Evolutionary conservation across 2,329 filamentous ascomycete genomes (phyloP).

Genomic region (Paecilomyces variotii): DNA sequence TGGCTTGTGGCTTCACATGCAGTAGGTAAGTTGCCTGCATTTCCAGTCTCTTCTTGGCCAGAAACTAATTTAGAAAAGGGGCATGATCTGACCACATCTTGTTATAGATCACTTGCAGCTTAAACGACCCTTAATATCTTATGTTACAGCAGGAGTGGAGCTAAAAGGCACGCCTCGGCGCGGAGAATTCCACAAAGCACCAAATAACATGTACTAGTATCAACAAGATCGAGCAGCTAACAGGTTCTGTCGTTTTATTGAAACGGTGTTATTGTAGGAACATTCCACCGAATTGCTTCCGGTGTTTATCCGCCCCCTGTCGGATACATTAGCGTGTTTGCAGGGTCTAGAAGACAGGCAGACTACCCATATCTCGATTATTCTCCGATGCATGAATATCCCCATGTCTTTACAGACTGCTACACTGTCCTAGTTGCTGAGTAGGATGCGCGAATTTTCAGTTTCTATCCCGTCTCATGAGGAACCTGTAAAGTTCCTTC

Average conservation of each 20-base stretch:
- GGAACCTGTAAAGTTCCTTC: background rate
- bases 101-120: background rate
- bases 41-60: background rate
- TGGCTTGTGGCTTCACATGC: background rate
- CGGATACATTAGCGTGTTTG: background rate
- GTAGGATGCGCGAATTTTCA: background rate
- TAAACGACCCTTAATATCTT: background rate
- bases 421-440: background rate
- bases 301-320: background rate
- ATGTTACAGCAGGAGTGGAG: background rate
- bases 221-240: background rate
- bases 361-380: background rate
- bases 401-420: background rate
- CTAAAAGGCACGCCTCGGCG: background rate
- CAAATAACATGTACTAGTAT: background rate
- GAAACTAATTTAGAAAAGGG: background rate
- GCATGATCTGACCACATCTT: background rate
- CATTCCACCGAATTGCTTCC: background rate
- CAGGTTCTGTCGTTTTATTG: background rate
- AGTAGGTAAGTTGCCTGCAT: background rate
- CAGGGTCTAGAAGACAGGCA: background rate
- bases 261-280: background rate
- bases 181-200: background rate
- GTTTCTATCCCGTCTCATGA: background rate
- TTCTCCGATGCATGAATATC: background rate